Evolutionary conservation across 1,284 basidiomycete genomes (phyloP).

Genomic region (Hemileia vastatrix): DNA sequence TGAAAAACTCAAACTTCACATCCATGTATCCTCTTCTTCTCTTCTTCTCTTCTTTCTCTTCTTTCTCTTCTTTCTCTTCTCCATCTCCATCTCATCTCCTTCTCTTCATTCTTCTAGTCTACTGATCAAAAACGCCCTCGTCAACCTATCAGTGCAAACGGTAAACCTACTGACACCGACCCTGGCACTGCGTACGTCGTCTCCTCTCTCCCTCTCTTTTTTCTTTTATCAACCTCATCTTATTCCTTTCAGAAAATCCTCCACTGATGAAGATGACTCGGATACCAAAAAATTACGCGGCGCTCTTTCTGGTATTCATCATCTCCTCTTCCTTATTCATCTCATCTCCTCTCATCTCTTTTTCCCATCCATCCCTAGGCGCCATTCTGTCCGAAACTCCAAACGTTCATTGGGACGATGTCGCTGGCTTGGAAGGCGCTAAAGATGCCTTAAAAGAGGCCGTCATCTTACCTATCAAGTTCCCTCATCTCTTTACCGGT

Average conservation of each 20-base stretch:
- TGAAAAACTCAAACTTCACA: constrained; percentile 71
- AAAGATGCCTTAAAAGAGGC: constrained; percentile 97
- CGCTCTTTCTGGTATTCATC: constrained; percentile 57
- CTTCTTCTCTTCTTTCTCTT: neutral
- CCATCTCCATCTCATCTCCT: neutral
- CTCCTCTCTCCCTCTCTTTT: constrained; percentile 10
- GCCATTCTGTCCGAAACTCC: constrained; percentile 91
- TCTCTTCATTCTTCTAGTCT: constrained; percentile 53
- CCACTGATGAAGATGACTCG: constrained; percentile 71
- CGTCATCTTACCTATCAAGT: constrained; percentile 97
- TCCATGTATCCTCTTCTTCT: constrained; percentile 23
- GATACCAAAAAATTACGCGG: constrained; percentile 91
- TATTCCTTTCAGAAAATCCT: constrained; percentile 44
- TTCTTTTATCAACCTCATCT: constrained; percentile 6
- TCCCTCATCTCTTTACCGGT: constrained; percentile 94
- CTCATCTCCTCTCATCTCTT: neutral
- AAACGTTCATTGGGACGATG: constrained; percentile 96
- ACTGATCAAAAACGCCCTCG: constrained; percentile 60
- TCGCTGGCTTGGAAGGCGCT: constrained; percentile 85
- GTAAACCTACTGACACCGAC: constrained; percentile 53
- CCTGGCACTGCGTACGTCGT: constrained; percentile 50
- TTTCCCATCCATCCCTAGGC: constrained; percentile 40
- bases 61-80: neutral
- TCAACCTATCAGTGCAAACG: constrained; percentile 69
- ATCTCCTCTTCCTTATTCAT: neutral